A percentile compares a stretch with the other conserved stretches of the same genome.
Evolutionary conservation across 768 basidiomycete species (phyloP).

Genomic region (Tephrocybe rancida): DNA sequence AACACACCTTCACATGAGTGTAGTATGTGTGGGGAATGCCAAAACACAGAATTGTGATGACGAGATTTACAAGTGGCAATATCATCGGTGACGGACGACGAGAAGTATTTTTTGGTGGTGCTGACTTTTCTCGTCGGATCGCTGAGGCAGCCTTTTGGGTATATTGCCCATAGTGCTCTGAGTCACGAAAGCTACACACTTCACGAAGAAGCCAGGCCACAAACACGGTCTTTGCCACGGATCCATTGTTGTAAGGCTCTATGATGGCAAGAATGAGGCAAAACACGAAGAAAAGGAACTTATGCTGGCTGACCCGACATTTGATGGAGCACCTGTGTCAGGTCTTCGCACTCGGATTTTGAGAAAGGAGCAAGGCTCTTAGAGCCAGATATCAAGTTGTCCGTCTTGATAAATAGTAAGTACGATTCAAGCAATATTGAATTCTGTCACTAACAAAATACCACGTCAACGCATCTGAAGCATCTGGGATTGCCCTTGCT

Average conservation of each 20-base stretch:
- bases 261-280: neutral
- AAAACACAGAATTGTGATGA: constrained; percentile 49
- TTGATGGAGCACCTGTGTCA: constrained; percentile 40
- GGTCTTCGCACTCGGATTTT: constrained; percentile 53
- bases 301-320: constrained; percentile 28
- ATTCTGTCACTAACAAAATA: constrained; percentile 38
- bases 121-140: constrained; percentile 20
- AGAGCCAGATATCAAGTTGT: constrained; percentile 48
- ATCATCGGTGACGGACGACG: constrained; percentile 24
- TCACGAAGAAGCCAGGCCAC: constrained; percentile 54
- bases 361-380: constrained; percentile 54
- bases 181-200: constrained; percentile 50
- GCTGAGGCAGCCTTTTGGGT: constrained; percentile 34
- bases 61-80: constrained; percentile 32
- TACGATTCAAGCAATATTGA: neutral
- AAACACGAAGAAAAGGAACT: neutral
- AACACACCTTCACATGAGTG: constrained; percentile 42
- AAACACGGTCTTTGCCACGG: constrained; percentile 46
- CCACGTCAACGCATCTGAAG: constrained; percentile 52
- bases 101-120: constrained; percentile 9
- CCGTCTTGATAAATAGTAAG: constrained; percentile 30
- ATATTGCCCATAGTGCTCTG: constrained; percentile 44
- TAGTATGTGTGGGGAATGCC: constrained; percentile 56
- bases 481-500: constrained; percentile 43
- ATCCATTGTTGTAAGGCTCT: constrained; percentile 35